Evolutionary conservation across 768 basidiomycete species (phyloP), one percentile per base, ranked within the genome.

Genomic region (Auricularia auricula-judae): DNA sequence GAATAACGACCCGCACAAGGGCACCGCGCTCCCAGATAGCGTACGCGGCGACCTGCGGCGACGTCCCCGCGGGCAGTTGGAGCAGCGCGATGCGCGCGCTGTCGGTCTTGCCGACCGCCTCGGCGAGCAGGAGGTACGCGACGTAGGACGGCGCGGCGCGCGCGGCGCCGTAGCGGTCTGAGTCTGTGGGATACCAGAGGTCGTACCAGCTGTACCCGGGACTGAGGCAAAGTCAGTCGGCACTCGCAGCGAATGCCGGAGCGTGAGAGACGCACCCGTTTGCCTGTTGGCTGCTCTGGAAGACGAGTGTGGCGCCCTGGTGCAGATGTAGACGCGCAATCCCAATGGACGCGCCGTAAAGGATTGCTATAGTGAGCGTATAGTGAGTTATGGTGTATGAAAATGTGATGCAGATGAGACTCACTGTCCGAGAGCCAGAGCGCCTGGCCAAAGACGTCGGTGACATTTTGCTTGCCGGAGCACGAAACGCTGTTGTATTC

Each of bases 381-480:
- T 8, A 8, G 18, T 51, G 16, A 51, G 47, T 1, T 39, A 12
- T 39, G 2, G 10, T 1, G 2, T 44, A 10, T 10, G 2, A 14
- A 44, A 34, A 23, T 61, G 44, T 33, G 43, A 54, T 47, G 21
- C 44, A 62, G 34, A 65, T 4, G 68, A 63, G 63, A 64, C 71
- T 62, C 47, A 73, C 72, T 74, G 64, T 74, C 72, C 1, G 70
- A 72, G 4, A 74, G 64, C 73, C 72, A 74, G 12, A 75, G 66
- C 0, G 74, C 74, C 62, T 75, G 74, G 21, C 72, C 75, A 56
- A 73, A 76, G 2, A 73, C 75, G 60, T 76, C 68, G 21, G 75
- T 73, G 29, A 76, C 73, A 61, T 74, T 75, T 60, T 72, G 61
- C 64, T 74, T 75, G 3, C 75, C 75, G 23, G 73, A 74, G 66